These are phyloP conservation scores for Helotiales sp. DNA, from an alignment of 2,329 filamentous ascomycete species.

Conservation along the genomic window DNA sequence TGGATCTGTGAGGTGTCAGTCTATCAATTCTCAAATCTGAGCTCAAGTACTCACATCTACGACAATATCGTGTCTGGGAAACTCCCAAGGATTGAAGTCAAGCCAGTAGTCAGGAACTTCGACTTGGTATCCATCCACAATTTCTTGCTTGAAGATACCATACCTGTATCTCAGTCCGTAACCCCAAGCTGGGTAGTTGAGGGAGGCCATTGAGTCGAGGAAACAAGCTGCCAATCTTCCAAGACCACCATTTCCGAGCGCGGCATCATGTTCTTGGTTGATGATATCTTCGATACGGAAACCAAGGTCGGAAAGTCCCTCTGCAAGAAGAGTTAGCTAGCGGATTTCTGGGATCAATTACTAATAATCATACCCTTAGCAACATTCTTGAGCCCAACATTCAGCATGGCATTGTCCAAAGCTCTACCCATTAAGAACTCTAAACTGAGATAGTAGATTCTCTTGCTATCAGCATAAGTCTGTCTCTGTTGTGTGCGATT, in stretches of 20 bases:
- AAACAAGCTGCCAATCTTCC: conserved; percentile 96
- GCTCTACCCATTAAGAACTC: conserved; percentile 98
- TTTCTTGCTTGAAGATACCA: conserved; percentile 99
- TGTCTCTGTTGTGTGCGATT: conserved; percentile 98
- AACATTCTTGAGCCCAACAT: conserved; percentile 84
- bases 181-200: conserved; percentile 97
- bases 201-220: conserved; percentile 90
- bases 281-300: conserved; percentile 98
- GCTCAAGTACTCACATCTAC: conserved; percentile 68
- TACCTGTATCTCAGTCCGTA: conserved; percentile 96
- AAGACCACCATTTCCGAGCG: conserved; percentile 92
- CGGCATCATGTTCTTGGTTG: conserved; percentile 92
- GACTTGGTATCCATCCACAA: conserved; percentile 96
- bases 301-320: conserved; percentile 84
- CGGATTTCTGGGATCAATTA: conserved; percentile 5
- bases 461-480: conserved; percentile 87
- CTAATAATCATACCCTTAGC: conserved; percentile 71
- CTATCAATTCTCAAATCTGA: conserved; percentile 38
- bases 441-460: conserved; percentile 95
- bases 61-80: conserved; percentile 91
- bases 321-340: conserved; percentile 52
- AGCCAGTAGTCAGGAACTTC: conserved; percentile 99
- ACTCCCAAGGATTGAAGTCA: conserved; percentile 99
- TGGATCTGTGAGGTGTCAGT: conserved; percentile 62
- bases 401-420: conserved; percentile 98